Evolutionary conservation across 1,284 basidiomycete species (phyloP).

Genomic region (Cutaneotrichosporon sp.): DNA sequence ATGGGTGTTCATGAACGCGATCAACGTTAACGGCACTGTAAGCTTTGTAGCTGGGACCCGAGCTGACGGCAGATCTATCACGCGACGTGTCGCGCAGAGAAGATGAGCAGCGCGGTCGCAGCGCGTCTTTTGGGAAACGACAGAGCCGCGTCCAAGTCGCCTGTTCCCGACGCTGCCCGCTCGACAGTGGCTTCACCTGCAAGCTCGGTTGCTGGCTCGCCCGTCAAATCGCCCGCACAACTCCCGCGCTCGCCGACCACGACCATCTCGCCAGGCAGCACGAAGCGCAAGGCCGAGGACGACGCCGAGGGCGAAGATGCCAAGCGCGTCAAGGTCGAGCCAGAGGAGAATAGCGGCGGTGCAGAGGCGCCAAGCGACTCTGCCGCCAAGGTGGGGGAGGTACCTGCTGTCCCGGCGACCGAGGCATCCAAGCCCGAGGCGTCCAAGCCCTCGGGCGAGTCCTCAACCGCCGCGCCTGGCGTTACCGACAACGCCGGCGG

Average conservation of each 20-base stretch:
- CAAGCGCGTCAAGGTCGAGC: constrained; percentile 24
- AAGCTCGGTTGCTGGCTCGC: background rate
- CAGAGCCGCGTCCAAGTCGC: constrained; percentile 5
- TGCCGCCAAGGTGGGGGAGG: background rate
- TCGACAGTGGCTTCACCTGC: too few relatives aligned
- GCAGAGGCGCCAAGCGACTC: background rate
- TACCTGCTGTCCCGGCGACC: background rate
- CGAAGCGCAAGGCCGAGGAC: constrained; percentile 18
- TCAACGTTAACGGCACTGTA: constrained; percentile 74
- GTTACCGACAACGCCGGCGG: too few relatives aligned
- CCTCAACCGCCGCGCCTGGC: too few relatives aligned
- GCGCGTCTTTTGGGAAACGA: constrained; percentile 22
- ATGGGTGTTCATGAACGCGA: constrained; percentile 94
- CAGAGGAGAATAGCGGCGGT: background rate
- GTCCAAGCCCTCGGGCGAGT: too few relatives aligned
- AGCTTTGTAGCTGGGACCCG: constrained; percentile 43
- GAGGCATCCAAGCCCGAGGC: too few relatives aligned
- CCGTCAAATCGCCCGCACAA: background rate
- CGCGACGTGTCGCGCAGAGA: constrained; percentile 82
- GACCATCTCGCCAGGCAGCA: background rate
- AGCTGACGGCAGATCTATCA: constrained; percentile 64
- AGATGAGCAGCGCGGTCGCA: constrained; percentile 28
- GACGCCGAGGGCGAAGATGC: constrained; percentile 11
- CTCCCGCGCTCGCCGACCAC: background rate
- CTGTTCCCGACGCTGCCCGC: constrained; percentile 4